A percentile compares a stretch with the other conserved stretches of the same genome.
phyloP scores from a whole-genome alignment of 805 yeast species.

The Ogataea wickerhamii region DNA sequence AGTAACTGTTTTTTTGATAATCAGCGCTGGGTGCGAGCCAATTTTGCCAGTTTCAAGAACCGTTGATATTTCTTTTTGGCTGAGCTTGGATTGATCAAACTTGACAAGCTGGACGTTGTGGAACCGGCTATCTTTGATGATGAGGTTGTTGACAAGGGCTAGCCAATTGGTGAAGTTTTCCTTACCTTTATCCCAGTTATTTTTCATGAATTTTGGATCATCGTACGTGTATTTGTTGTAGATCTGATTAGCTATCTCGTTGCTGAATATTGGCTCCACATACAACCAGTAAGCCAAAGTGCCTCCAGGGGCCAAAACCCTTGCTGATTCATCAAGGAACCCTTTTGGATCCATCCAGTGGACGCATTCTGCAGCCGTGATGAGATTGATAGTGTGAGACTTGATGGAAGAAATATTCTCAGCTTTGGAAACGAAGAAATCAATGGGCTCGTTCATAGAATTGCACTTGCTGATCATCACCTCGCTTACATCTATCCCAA shows the following conservation, averaged over 20 bases:
- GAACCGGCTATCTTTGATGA: slow-evolving; percentile 27
- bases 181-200: slow-evolving; percentile 46
- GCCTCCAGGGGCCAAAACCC: slow-evolving; percentile 54
- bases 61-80: not conserved
- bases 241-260: slow-evolving; percentile 50
- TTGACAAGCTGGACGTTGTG: slow-evolving; percentile 22
- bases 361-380: slow-evolving; percentile 73
- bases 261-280: slow-evolving; percentile 55
- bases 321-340: slow-evolving; percentile 36
- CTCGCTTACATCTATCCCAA: slow-evolving; percentile 62
- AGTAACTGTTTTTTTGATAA: slow-evolving; percentile 15
- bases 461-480: slow-evolving; percentile 52
- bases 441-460: slow-evolving; percentile 10
- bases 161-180: slow-evolving; percentile 34
- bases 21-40: slow-evolving; percentile 15
- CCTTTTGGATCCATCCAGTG: slow-evolving; percentile 67
- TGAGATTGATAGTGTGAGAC: slow-evolving; percentile 46
- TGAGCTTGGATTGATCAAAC: slow-evolving; percentile 11
- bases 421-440: slow-evolving; percentile 22
- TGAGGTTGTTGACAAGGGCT: slow-evolving; percentile 11
- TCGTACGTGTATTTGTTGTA: slow-evolving; percentile 49
- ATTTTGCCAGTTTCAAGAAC: slow-evolving; percentile 2
- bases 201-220: slow-evolving; percentile 47
- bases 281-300: slow-evolving; percentile 77
- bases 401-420: slow-evolving; percentile 27